Evolutionary conservation across 306 rosid genomes (phyloP), one percentile per base, ranked within the genome.

Genomic region (Cucurbita maxima): DNA sequence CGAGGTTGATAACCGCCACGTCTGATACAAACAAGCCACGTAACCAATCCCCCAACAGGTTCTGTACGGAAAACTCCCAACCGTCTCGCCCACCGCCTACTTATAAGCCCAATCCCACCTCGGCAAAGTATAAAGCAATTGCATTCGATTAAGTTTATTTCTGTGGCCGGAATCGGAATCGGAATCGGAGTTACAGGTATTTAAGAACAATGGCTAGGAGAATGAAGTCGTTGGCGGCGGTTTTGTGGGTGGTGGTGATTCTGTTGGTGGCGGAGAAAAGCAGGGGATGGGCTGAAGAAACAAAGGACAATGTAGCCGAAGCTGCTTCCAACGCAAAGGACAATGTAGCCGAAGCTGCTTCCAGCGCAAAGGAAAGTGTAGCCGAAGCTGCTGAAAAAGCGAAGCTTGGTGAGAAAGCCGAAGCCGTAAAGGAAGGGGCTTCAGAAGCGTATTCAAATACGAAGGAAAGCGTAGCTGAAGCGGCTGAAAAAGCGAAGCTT

Each of bases 271-370:
- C 58, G 36, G 75, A 7, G 13, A 25, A 30, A 52, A 74, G 87
- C 76, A 57, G 50, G 50, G 40, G 58, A 12, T 76, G 36, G 82
- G 79, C 50, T 12, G 76, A 85, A 2, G 85, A 70, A 7, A 76
- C 45, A 19, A 44, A 52, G 73, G 57, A 74, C 4, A 15, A 48
- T 48, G 52, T 48, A 30, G 34, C 34, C 34, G 34, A 30, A 30
- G 34, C 34, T 30, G 34, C 34, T 30, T 30, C 34, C 34, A 30
- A 30, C 0, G 34, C 34, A 30, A 30, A 30, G 34, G 34, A 30
- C 34, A 30, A 30, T 30, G 34, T 30, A 30, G 34, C 34, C 34
- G 34, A 30, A 30, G 34, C 34, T 30, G 34, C 34, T 30, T 2
- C 34, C 3, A 30, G 34, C 3, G 34, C 34, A 30, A 30, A 30